Evolutionary conservation across 768 basidiomycete genomes (phyloP), one percentile per base, ranked within the genome.

Genomic region (Nidula microcarpa): DNA sequence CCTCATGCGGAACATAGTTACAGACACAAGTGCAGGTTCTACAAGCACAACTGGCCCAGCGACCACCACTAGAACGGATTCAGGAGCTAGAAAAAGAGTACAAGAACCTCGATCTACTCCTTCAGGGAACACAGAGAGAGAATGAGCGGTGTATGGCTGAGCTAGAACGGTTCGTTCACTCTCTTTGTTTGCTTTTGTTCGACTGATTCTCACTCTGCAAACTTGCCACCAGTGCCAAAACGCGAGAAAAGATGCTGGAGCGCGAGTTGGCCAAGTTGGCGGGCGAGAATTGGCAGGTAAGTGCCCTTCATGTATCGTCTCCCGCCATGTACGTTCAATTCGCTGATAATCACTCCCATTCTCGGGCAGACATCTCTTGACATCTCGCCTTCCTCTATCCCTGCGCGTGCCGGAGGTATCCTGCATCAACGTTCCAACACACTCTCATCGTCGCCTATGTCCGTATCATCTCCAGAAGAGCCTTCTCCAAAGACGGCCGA

Each of bases 121-220:
- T 91, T 0, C 81, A 88, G 54, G 91, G 90, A 0, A 92, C 91
- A 0, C 89, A 91, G 57, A 73, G 89, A 48, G 91, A 94, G 71
- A 94, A 94, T 60, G 90, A 92, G 59, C 76, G 86, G 47, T 87
- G 85, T 56, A 92, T 93, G 91, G 75, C 81, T 0, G 89, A 91
- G 54, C 73, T 91, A 2, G 90, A 92, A 52, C 76, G 85, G 87
- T 85, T 53, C 48, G 74, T 69, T 16, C 47, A 11, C 46, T 41
- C 32, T 14, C 11, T 33, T 43, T 47, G 13, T 45, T 11, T 49
- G 9, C 37, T 33, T 50, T 33, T 53, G 33, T 23, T 11, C 3
- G n/a, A 30, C 41, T 18, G 33, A 48, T 47, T 36, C 33, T 47
- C 17, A 39, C 36, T 35, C 39, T 30, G 34, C n/a, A 17, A 33